Evolutionary conservation across 805 yeast species (phyloP).

Genomic region (Candida sphagnicola): DNA sequence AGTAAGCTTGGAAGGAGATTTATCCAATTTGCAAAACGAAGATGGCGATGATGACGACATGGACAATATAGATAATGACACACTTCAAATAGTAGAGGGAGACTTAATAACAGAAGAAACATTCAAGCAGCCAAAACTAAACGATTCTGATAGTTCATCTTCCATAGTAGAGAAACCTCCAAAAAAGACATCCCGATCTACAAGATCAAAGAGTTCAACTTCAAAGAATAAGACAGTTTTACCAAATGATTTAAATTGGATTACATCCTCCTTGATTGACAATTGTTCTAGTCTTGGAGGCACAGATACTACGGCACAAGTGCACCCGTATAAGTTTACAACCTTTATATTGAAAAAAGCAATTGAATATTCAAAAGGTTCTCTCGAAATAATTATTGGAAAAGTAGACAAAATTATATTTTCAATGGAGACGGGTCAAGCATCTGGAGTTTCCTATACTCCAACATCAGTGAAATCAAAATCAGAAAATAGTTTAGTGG

Average conservation of each 20-base stretch:
- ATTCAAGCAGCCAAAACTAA: conserved; percentile 9
- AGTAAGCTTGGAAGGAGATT: conserved; percentile 81
- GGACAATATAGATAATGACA: conserved; percentile 8
- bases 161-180: conserved; percentile 23
- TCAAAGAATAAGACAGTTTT: conserved; percentile 16
- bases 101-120: conserved; percentile 6
- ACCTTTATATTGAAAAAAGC: conserved; percentile 76
- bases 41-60: conserved; percentile 18
- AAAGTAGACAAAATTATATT: conserved; percentile 68
- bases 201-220: conserved; percentile 11
- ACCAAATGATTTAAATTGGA: conserved; percentile 77
- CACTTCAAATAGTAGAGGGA: too few species aligned
- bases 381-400: conserved; percentile 82
- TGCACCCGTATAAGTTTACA: conserved; percentile 94
- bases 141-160: conserved; percentile 13
- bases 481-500: neutral
- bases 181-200: conserved; percentile 35
- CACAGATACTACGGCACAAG: conserved; percentile 88
- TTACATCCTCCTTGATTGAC: conserved; percentile 56
- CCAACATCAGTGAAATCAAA: conserved; percentile 32
- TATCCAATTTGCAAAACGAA: conserved; percentile 32
- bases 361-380: conserved; percentile 60
- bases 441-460: conserved; percentile 69
- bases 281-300: conserved; percentile 83
- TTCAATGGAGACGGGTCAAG: conserved; percentile 60